Percentiles rank a stretch among this genome's conserved stretches.
phyloP scores from a whole-genome alignment of 441 rosid species.

The Gossypium davidsonii region DNA sequence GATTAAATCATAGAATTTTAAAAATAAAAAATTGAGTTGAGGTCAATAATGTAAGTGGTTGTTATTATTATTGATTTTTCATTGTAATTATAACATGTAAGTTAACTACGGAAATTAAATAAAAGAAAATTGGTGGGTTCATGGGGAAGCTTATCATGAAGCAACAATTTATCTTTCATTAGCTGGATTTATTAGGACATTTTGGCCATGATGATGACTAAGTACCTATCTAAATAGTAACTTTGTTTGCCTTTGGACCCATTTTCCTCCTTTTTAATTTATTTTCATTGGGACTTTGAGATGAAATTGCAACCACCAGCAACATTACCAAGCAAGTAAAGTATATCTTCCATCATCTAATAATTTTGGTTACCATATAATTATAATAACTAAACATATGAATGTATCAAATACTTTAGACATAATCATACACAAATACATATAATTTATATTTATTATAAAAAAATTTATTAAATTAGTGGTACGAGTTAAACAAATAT shows the following conservation, averaged over 20 bases:
- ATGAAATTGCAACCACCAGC: slow-evolving; percentile 27
- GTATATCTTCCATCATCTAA: not conserved
- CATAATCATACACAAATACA: too few species aligned
- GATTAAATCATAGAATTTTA: not conserved
- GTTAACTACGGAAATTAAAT: not conserved
- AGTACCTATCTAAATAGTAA: slow-evolving; percentile 17
- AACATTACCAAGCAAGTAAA: slow-evolving; percentile 9
- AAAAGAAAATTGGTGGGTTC: not conserved
- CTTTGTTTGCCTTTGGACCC: not conserved
- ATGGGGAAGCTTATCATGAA: not conserved
- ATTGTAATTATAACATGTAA: not conserved
- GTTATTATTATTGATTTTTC: not conserved
- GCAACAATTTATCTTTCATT: not conserved
- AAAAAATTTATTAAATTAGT: too few species aligned
- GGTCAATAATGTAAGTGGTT: not conserved
- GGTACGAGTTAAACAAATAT: too few species aligned
- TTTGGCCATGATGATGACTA: slow-evolving; percentile 26
- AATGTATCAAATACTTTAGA: too few species aligned
- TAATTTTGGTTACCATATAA: not conserved
- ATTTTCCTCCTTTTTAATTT: not conserved
- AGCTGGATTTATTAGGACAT: slow-evolving; percentile 17
- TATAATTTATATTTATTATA: too few species aligned
- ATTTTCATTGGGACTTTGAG: slow-evolving; percentile 12
- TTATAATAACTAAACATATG: too few species aligned
- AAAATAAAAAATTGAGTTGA: not conserved